A percentile compares a stretch with the other conserved stretches of the same genome.
Conservation (phyloP, 2,329 filamentous ascomycete species). For the Mycosphaerella arachidis region DNA sequence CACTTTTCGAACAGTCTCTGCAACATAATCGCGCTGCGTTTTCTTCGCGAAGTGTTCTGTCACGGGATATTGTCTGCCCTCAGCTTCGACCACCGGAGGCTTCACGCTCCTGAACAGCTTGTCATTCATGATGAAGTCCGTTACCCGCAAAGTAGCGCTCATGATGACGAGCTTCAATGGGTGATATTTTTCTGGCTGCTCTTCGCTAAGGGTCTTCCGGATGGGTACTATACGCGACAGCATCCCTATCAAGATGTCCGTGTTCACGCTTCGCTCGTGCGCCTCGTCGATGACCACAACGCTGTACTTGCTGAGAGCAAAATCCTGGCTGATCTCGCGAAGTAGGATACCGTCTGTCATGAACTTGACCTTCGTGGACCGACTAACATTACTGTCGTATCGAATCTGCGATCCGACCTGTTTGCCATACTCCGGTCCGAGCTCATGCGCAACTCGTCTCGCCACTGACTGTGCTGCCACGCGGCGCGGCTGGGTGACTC, state of each 20-base stretch:
- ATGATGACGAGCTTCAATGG: conserved; percentile 94
- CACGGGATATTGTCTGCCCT: conserved; percentile 87
- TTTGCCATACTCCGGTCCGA: conserved; percentile 66
- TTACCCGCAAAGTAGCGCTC: conserved; percentile 89
- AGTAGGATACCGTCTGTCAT: conserved; percentile 98
- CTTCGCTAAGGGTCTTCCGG: conserved; percentile 66
- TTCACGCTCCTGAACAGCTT: conserved; percentile 62
- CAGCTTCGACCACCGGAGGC: conserved; percentile 81
- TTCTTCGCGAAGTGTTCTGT: conserved; percentile 81
- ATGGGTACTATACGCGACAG: conserved; percentile 87
- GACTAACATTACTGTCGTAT: conserved; percentile 77
- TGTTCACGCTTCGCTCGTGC: conserved; percentile 95
- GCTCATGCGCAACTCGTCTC: conserved; percentile 79
- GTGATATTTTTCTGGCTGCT: conserved; percentile 62
- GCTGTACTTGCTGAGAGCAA: conserved; percentile 83
- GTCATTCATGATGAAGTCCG: conserved; percentile 81
- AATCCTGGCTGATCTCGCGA: conserved; percentile 84
- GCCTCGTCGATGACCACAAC: conserved; percentile 94
- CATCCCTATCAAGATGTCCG: conserved; percentile 96
- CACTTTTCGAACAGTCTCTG: conserved; percentile 85
- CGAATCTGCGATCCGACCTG: conserved; percentile 87
- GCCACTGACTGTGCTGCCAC: conserved; percentile 97
- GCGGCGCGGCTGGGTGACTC: conserved; percentile 87
- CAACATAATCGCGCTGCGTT: conserved; percentile 82
- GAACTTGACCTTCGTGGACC: conserved; percentile 89